Conservation (phyloP, 208 protist genomes). For the Crithidia thermophila region DNA sequence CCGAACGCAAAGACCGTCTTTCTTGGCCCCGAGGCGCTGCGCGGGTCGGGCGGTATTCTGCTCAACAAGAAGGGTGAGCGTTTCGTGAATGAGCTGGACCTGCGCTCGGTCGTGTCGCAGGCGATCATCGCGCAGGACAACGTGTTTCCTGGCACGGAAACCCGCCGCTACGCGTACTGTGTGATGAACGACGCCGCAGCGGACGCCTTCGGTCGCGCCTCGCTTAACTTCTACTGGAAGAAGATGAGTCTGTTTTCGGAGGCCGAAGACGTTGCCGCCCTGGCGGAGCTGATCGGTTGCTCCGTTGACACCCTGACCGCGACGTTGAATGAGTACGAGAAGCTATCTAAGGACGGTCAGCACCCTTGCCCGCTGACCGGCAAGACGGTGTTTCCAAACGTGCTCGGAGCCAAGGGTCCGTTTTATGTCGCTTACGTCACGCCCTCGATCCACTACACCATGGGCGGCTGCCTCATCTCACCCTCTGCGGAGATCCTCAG, state of each 20-base stretch:
- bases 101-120: slow-evolving; percentile 92
- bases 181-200: slow-evolving; percentile 77
- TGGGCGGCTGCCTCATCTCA: slow-evolving; percentile 95
- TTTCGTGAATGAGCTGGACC: slow-evolving; percentile 96
- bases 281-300: slow-evolving; percentile 74
- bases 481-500: slow-evolving; percentile 79
- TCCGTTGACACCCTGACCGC: slow-evolving; percentile 24
- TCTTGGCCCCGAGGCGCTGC: slow-evolving; percentile 95
- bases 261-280: slow-evolving; percentile 39
- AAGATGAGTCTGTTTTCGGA: slow-evolving; percentile 65
- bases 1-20: slow-evolving; percentile 87
- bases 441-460: slow-evolving; percentile 97
- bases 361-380: slow-evolving; percentile 53
- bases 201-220: slow-evolving; percentile 64
- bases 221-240: slow-evolving; percentile 83
- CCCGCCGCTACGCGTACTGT: slow-evolving; percentile 66
- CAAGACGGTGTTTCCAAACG: slow-evolving; percentile 80
- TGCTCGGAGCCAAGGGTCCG: slow-evolving; percentile 57
- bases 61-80: slow-evolving; percentile 91
- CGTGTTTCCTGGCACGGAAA: slow-evolving; percentile 53
- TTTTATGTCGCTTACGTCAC: slow-evolving; percentile 92
- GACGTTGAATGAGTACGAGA: slow-evolving; percentile 68
- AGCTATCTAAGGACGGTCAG: slow-evolving; percentile 18
- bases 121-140: slow-evolving; percentile 82
- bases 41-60: slow-evolving; percentile 94